Evolutionary conservation across 1,284 basidiomycete genomes (phyloP), one percentile per base, ranked within the genome.

Genomic region (Apiotrichum mycotoxinovorans): DNA sequence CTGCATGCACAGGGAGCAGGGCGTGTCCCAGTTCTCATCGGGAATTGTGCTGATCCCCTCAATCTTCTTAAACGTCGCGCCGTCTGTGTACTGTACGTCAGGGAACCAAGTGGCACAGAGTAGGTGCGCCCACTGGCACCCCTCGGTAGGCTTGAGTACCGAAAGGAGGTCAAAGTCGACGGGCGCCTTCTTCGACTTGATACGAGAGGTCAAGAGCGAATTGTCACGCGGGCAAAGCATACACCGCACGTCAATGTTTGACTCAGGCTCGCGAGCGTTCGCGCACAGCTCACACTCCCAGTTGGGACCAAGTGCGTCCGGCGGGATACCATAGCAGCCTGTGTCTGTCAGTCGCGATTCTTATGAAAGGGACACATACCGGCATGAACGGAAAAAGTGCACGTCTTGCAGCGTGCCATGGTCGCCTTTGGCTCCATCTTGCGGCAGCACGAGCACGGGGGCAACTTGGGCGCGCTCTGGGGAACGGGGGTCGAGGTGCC

Each of bases 81-180:
- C 82, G 72, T 93, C 87, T 23, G 88, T 87, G 74, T 87, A 95
- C 20, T 80, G 81, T 9, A 94, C 79, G 68, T 96, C 93, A 4
- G 88, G 87, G 33, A 87, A 84, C 78, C 92, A 98, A 1, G 89
- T 84, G 1, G 93, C 84, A 77, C 95, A 98, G 1, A 97, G 75
- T 22, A 93, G 80, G 72, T 98, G 95, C 1, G 86, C 86, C 91
- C 92, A 97, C 60, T 90, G 89, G 74, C 89, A 87, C 26, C 90
- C 88, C 78, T 98, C 95, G 0, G 94, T 97, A 5, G 90, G 90
- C 73, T 97, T 97, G 71, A 89, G 86, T 4, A 87, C 88, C 41
- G 91, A 87, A 38, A 97, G 79, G 66, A 87, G 87, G 17, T 84
- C 83, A 54, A 77, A 76, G 66, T 89, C 86, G n/a, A 78, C 73